Percentiles rank a stretch among this genome's conserved stretches.
phyloP scores from a whole-genome alignment of 768 basidiomycete genomes.

The Tulasnella sp. region DNA sequence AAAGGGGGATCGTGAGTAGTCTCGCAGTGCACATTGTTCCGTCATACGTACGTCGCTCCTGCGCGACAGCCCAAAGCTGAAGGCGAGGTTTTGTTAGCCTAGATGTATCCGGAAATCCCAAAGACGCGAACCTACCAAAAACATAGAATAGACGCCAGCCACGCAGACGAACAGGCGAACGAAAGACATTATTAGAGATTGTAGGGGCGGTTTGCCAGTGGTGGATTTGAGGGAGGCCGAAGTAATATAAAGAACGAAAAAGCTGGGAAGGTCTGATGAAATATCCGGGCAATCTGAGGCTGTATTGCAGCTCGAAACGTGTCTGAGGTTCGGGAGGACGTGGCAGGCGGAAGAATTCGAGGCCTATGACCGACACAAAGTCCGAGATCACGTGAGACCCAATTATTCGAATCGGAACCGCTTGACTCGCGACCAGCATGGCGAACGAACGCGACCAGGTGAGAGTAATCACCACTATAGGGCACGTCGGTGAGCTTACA shows the following conservation, averaged over 20 bases:
- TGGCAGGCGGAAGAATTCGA: conserved; percentile 14
- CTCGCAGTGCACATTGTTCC: neutral
- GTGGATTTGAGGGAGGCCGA: neutral
- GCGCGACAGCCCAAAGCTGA: conserved; percentile 83
- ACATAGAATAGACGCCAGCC: conserved; percentile 84
- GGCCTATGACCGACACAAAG: neutral
- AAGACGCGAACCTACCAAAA: conserved; percentile 46
- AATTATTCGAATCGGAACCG: neutral
- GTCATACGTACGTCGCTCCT: conserved; percentile 66
- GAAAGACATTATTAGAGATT: conserved; percentile 16
- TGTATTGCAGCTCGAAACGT: too few species aligned
- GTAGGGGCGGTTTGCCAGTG: neutral
- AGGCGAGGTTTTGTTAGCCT: conserved; percentile 13
- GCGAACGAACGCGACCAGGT: conserved; percentile 11
- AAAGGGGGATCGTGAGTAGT: conserved; percentile 16
- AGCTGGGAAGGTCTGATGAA: neutral
- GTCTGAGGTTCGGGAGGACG: conserved; percentile 1
- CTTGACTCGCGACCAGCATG: neutral
- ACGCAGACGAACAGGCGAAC: conserved; percentile 53
- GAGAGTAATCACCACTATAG: conserved; percentile 56
- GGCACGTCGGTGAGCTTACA: conserved; percentile 44
- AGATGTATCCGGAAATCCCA: neutral
- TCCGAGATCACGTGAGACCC: neutral
- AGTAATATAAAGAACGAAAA: neutral
- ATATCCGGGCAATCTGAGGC: too few species aligned